Evolutionary conservation across 768 basidiomycete species (phyloP).

Genomic region (Xerocomus spinulosus): DNA sequence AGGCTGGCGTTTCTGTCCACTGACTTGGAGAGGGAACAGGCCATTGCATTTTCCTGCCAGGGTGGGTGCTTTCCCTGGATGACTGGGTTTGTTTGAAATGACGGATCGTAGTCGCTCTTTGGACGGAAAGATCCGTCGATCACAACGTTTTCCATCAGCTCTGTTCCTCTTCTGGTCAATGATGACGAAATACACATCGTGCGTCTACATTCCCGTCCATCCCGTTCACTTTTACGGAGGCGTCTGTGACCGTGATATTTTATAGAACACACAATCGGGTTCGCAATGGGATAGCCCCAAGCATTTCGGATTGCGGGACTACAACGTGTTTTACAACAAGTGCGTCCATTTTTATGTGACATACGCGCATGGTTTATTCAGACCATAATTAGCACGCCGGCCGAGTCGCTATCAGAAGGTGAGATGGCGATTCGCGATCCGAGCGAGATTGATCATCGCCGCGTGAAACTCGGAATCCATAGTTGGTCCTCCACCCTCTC

Average conservation of each 20-base stretch:
- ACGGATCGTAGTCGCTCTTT: constrained; percentile 50
- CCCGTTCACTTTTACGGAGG: background rate
- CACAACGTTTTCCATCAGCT: constrained; percentile 32
- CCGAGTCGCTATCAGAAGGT: constrained; percentile 41
- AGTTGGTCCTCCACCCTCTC: constrained; percentile 39
- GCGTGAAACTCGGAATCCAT: constrained; percentile 59
- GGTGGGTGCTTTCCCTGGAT: constrained; percentile 31
- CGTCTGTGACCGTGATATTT: background rate
- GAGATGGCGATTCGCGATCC: constrained; percentile 47
- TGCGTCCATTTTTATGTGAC: constrained; percentile 18
- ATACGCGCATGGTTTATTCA: background rate
- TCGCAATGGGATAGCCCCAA: constrained; percentile 67
- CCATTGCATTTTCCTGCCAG: constrained; percentile 64
- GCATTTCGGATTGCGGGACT: constrained; percentile 50
- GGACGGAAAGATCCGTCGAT: constrained; percentile 50
- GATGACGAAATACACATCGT: constrained; percentile 59
- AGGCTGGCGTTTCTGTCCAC: background rate
- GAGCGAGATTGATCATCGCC: constrained; percentile 40
- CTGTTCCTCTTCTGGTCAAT: constrained; percentile 16
- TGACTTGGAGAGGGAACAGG: constrained; percentile 35
- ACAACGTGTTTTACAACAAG: constrained; percentile 63
- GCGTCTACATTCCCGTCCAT: background rate
- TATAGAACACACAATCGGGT: constrained; percentile 65
- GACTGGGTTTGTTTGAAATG: background rate
- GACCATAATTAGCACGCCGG: constrained; percentile 36